Evolutionary conservation across 495 filamentous ascomycete species (phyloP), one percentile per base, ranked within the genome.

Genomic region (Eremomyces bilateralis): DNA sequence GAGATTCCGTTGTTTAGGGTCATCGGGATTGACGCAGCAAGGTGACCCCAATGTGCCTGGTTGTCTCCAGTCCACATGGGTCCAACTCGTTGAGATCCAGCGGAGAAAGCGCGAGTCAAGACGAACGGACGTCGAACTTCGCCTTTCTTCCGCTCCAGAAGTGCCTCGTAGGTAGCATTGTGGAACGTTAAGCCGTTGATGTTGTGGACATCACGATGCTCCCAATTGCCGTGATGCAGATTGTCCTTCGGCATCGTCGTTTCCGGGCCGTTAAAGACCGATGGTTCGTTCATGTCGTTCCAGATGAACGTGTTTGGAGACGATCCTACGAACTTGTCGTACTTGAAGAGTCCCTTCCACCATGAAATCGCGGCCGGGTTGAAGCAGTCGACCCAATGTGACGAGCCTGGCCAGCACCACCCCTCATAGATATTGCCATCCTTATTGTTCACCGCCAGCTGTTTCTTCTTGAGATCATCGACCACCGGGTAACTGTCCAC

Each of bases 251-350:
- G 88, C 82, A 93, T 92, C 20, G 85, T 85, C 8, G 80, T 91
- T 52, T 97, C 88, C 0, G 88, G 88, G 0, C 88, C 88, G 49
- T 94, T 92, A 62, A 97, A 97, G 4, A 97, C 88, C 0, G 88
- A 94, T 0, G 88, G 88, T 57, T 97, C 88, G 46, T 94, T 97
- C 88, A 97, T 97, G 50, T 97, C 88, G 53, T 97, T 97, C 88
- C 88, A 97, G 49, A 95, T 73, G 59, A 80, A 93, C 3, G 76
- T 68, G 49, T 93, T 95, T 24, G 71, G 55, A 44, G 73, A 62
- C 3, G 80, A 73, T 31, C 80, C 81, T 50, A 78, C 77, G 62
- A 90, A 94, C 29, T 54, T 65, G 48, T 80, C 72, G 46, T 82
- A 93, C 42, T 77, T 75, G 64, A 90, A 93, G 4, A 94, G 68